phyloP scores from a whole-genome alignment of 225 moss, liverwort and hornwort genomes.

The Marchantia polymorpha region DNA sequence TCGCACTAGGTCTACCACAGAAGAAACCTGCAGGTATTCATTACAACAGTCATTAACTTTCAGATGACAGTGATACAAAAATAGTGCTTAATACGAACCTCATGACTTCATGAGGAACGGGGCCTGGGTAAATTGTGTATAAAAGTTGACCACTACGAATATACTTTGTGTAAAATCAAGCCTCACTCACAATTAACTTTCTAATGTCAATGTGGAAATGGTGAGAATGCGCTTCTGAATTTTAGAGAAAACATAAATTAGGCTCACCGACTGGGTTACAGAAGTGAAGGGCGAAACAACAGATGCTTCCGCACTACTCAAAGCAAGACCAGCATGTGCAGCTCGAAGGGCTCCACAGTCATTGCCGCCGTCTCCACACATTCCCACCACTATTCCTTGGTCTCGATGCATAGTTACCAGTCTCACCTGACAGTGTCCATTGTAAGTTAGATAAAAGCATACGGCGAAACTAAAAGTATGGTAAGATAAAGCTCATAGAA shows the following conservation, averaged over 20 bases:
- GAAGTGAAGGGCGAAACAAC: slow-evolving; percentile 65
- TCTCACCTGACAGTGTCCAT: slow-evolving; percentile 39
- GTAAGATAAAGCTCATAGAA: too few relatives aligned
- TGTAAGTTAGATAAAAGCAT: neutral
- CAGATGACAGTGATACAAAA: neutral
- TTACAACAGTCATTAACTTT: neutral
- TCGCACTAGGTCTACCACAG: slow-evolving; percentile 53
- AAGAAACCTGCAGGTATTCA: slow-evolving; percentile 42
- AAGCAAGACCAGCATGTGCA: slow-evolving; percentile 59
- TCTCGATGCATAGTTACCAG: slow-evolving; percentile 57
- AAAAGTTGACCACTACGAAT: too few relatives aligned
- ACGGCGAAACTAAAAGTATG: too few relatives aligned
- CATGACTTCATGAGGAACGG: neutral
- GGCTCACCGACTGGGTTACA: slow-evolving; percentile 47
- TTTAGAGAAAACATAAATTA: neutral
- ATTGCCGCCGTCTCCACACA: slow-evolving; percentile 72
- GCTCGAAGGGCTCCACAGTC: slow-evolving; percentile 62
- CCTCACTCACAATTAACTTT: neutral
- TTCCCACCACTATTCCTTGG: slow-evolving; percentile 56
- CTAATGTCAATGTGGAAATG: neutral
- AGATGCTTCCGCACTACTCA: slow-evolving; percentile 64
- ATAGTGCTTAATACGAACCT: neutral
- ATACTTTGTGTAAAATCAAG: too few relatives aligned
- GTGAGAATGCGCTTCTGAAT: neutral
- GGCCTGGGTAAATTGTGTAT: too few relatives aligned